Base-by-base conservation (phyloP, 768 basidiomycete genomes). In the Tricholoma flavovirens region DNA sequence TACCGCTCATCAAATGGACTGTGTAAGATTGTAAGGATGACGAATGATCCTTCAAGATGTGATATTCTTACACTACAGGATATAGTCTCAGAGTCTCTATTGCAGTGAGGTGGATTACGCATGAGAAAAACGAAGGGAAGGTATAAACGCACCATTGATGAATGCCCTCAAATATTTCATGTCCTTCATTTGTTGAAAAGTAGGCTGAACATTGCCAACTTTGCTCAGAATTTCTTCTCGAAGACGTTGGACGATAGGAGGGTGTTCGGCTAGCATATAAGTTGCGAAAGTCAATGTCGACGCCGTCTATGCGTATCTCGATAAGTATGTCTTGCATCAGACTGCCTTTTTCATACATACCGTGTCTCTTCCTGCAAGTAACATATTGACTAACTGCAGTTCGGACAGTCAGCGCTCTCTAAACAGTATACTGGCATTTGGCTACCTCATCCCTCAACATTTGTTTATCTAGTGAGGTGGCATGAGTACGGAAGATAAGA, bases 31-130 rank as follows among this genome's bases (percentile, higher is more conserved):
- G 36, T 15, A 32, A 32, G 30, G 9, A 32, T 11, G 10, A 32
- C 6, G 10, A 5, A 32, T 8, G 30, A 32, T 32, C 10, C 9
- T 32, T 32, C 30, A 32, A 11, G 30, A n/a, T 38, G 4, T 14
- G 14, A 38, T 5, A 26, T 3, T 66, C 74, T 35, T 64, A 77
- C 73, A 81, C 82, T n/a, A 77, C 67, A 4, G 80, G 79, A 61
- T 81, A 82, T 22, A 83, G 64, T 12, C 83, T 69, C 15, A 83
- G 66, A 0, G 77, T 80, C 63, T 83, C 81, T 80, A 54, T 6
- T n/a, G 4, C 7, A 38, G 36, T 4, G 30, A 32, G 2, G 30
- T 7, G 11, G 10, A 24, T 26, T 15, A 29, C n/a, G 26, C 22
- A 15, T 43, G 2, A 15, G 19, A n/a, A 10, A 45, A 1, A 36